Percentiles rank a stretch among this genome's conserved stretches.
These are phyloP conservation scores for Ceratocystis lukuohia DNA, from an alignment of 2,329 filamentous ascomycete genomes.

Conservation along the genomic window DNA sequence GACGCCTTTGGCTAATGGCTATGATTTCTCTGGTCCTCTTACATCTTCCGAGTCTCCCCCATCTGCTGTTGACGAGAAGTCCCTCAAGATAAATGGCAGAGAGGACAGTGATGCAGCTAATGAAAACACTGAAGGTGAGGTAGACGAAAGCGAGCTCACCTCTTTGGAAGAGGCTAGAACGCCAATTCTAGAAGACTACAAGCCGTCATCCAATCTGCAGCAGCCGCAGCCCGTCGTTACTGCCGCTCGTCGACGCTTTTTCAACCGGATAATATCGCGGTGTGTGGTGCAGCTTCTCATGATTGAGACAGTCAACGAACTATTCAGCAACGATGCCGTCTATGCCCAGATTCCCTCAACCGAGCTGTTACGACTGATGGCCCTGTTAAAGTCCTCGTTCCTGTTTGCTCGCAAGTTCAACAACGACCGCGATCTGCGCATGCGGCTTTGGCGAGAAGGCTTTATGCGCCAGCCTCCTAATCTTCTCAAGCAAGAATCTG, in stretches of 20 bases:
- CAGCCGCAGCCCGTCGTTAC: conserved; percentile 88
- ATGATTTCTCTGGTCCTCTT: conserved; percentile 35
- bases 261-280: conserved; percentile 98
- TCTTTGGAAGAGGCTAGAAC: conserved; percentile 6
- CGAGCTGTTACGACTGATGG: conserved; percentile 86
- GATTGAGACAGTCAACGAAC: conserved; percentile 98
- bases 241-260: conserved; percentile 81
- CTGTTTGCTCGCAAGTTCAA: conserved; percentile 97
- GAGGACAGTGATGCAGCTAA: conserved; percentile 28
- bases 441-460: conserved; percentile 87
- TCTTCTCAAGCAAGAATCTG: conserved; percentile 89
- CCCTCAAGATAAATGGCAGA: conserved; percentile 46
- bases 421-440: conserved; percentile 87
- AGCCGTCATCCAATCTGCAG: conserved; percentile 59
- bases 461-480: conserved; percentile 99
- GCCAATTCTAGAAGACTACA: conserved; percentile 63
- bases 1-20: conserved; percentile 39
- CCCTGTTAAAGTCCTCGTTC: conserved; percentile 85
- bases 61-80: conserved; percentile 36
- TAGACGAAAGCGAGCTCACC: conserved; percentile 18
- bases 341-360: conserved; percentile 84
- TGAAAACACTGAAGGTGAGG: conserved; percentile 22
- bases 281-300: conserved; percentile 95
- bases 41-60: conserved; percentile 27
- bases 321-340: conserved; percentile 94